A percentile compares a stretch with the other conserved stretches of the same genome.
These are phyloP conservation scores for Solanum chilense DNA, from an alignment of 257 asterid genomes.

Conservation along the genomic window DNA sequence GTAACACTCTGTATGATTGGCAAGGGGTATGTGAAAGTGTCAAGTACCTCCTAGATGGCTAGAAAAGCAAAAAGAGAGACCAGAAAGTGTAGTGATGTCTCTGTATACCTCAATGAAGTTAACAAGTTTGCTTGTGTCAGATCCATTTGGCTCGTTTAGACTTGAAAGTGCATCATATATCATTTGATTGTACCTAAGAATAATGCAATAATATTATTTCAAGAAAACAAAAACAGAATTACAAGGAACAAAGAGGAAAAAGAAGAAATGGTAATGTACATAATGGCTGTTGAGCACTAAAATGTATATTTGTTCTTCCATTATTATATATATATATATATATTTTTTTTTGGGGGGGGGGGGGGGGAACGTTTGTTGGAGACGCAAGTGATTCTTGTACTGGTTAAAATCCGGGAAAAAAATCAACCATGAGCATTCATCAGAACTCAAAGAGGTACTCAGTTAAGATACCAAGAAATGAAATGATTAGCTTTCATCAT, in stretches of 20 bases:
- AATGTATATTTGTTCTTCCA: neutral
- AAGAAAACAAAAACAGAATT: neutral
- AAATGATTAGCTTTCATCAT: neutral
- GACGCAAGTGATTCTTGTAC: neutral
- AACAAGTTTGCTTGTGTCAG: constrained; percentile 56
- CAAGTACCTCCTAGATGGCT: neutral
- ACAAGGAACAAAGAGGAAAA: neutral
- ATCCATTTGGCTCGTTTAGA: constrained; percentile 55
- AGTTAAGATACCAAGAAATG: neutral
- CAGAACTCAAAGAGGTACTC: neutral
- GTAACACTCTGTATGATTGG: neutral
- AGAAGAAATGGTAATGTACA: neutral
- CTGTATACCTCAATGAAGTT: constrained; percentile 54
- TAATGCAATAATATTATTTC: constrained; percentile 1
- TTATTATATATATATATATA: no score
- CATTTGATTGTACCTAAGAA: constrained; percentile 55
- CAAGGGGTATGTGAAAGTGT: neutral
- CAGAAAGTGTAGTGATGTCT: neutral
- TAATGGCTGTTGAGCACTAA: neutral
- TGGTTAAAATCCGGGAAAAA: neutral
- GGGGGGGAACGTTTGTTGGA: neutral
- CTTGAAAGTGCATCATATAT: constrained; percentile 68
- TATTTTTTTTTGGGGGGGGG: no score
- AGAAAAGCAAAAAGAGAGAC: neutral
- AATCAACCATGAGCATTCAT: neutral